A percentile compares a stretch with the other conserved stretches of the same genome.
These are phyloP conservation scores for Botryotinia convoluta DNA, from an alignment of 2,329 filamentous ascomycete genomes.

Conservation along the genomic window DNA sequence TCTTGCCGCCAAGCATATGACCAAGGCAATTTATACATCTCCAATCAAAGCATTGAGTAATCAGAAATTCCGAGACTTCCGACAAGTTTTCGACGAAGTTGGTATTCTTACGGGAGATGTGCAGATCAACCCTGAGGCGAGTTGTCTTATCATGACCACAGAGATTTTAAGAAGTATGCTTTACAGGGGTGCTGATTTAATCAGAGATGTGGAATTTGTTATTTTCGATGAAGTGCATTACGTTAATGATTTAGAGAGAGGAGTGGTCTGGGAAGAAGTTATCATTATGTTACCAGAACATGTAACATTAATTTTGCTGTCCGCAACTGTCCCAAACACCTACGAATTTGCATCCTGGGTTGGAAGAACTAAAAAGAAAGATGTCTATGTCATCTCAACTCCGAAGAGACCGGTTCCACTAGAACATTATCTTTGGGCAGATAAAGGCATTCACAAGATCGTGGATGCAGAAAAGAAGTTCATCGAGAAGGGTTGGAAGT, in stretches of 20 bases:
- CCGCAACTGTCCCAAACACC: constrained; percentile 95
- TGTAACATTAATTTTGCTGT: constrained; percentile 90
- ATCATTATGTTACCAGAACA: constrained; percentile 99
- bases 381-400: constrained; percentile 98
- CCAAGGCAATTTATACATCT: constrained; percentile 97
- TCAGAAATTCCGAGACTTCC: constrained; percentile 96
- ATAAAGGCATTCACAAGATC: constrained; percentile 89
- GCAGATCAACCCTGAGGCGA: constrained; percentile 95
- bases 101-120: constrained; percentile 97
- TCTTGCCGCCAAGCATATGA: constrained; percentile 96
- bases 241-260: constrained; percentile 92
- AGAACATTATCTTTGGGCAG: constrained; percentile 95
- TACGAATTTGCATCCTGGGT: constrained; percentile 99
- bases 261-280: constrained; percentile 98
- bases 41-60: constrained; percentile 98
- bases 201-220: constrained; percentile 96
- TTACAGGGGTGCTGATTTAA: constrained; percentile 91
- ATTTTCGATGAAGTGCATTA: constrained; percentile 99
- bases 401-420: constrained; percentile 91
- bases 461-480: constrained; percentile 92
- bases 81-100: constrained; percentile 86
- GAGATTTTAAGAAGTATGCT: constrained; percentile 98
- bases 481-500: constrained; percentile 90
- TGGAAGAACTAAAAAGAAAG: constrained; percentile 94
- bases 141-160: constrained; percentile 98